Conservation (phyloP, 2,329 filamentous ascomycete genomes). For the Monosporascus sp. region DNA sequence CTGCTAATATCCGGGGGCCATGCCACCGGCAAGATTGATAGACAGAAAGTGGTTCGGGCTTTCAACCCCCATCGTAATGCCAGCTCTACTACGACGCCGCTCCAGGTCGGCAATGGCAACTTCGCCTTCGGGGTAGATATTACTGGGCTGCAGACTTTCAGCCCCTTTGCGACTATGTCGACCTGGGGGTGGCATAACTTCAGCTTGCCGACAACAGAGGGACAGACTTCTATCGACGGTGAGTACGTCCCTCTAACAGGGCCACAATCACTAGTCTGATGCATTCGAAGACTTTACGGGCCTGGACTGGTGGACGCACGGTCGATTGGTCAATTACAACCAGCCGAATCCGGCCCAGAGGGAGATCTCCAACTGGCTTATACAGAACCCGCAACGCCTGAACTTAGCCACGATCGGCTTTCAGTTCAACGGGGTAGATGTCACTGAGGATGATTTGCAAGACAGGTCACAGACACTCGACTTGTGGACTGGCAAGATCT, state of each 20-base stretch:
- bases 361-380: slow-evolving; percentile 38
- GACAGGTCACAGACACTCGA: slow-evolving; percentile 39
- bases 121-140: slow-evolving; percentile 43
- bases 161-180: slow-evolving; percentile 41
- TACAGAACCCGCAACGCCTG: slow-evolving; percentile 45
- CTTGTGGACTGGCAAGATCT: slow-evolving; percentile 41
- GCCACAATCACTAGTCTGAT: slow-evolving; percentile 4
- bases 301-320: slow-evolving; percentile 39
- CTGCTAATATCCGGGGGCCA: slow-evolving; percentile 3
- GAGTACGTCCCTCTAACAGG: slow-evolving; percentile 2
- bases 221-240: slow-evolving; percentile 32
- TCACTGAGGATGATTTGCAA: slow-evolving; percentile 35
- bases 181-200: slow-evolving; percentile 48
- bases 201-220: slow-evolving; percentile 34
- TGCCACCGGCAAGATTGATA: slow-evolving; percentile 20
- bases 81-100: slow-evolving; percentile 44
- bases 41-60: slow-evolving; percentile 28
- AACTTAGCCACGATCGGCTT: slow-evolving; percentile 45
- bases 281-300: slow-evolving; percentile 31
- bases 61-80: slow-evolving; percentile 45
- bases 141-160: slow-evolving; percentile 42
- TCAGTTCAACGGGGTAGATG: slow-evolving; percentile 32
- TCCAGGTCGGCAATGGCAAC: slow-evolving; percentile 47
- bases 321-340: slow-evolving; percentile 35
- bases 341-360: slow-evolving; percentile 35